Conservation (phyloP, 2,329 filamentous ascomycete genomes). For the Tothia fuscella region DNA sequence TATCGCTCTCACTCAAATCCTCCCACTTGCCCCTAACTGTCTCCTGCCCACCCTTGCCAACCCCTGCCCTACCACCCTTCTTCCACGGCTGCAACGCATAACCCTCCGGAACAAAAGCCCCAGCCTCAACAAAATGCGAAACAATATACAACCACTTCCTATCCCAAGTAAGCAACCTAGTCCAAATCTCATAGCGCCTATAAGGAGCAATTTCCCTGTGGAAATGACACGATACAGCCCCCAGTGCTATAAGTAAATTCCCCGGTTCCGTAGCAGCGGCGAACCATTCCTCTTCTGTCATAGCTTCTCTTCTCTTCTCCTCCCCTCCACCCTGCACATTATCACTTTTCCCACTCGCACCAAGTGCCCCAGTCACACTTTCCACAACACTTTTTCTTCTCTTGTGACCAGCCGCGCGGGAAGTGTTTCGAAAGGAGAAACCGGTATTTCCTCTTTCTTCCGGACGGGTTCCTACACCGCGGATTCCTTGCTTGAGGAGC, state of each 20-base stretch:
- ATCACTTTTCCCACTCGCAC: background rate
- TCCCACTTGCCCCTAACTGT: too few species aligned
- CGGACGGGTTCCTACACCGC: slow-evolving; percentile 13
- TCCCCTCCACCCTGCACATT: background rate
- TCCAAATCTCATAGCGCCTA: slow-evolving; percentile 35
- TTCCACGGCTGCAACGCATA: slow-evolving; percentile 37
- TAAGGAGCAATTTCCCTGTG: slow-evolving; percentile 35
- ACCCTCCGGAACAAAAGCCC: slow-evolving; percentile 13
- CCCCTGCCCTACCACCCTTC: slow-evolving; percentile 16
- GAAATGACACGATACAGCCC: slow-evolving; percentile 36
- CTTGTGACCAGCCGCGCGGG: slow-evolving; percentile 11
- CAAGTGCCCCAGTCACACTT: background rate
- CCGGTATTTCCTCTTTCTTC: slow-evolving; percentile 12
- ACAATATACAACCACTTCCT: slow-evolving; percentile 39
- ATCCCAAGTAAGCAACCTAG: slow-evolving; percentile 36
- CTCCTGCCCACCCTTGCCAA: slow-evolving; percentile 15
- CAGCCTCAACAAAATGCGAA: slow-evolving; percentile 35
- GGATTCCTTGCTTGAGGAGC: slow-evolving; percentile 34
- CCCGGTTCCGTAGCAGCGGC: slow-evolving; percentile 7
- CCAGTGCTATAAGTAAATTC: slow-evolving; percentile 31
- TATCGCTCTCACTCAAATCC: slow-evolving; percentile 16
- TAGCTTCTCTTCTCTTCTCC: background rate
- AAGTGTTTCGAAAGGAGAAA: slow-evolving; percentile 17
- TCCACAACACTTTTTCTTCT: background rate
- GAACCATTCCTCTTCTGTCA: slow-evolving; percentile 10